phyloP scores from a whole-genome alignment of 1,139 yeast genomes.

The Scheffersomyces stambukii region DNA sequence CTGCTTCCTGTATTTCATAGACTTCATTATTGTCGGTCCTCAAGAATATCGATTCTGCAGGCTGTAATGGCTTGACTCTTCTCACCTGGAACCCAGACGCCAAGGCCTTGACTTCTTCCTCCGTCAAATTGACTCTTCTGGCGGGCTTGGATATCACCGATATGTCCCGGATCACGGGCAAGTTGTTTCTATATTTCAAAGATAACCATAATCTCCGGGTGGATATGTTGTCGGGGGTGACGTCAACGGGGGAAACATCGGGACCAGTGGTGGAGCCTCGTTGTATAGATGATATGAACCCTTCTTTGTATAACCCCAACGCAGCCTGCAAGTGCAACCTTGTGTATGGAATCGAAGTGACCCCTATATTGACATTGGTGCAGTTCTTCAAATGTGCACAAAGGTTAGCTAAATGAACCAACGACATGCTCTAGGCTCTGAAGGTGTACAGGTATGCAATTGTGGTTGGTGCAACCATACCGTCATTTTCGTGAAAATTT shows the following conservation, averaged over 20 bases:
- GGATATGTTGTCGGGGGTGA: constrained; percentile 83
- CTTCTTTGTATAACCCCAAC: constrained; percentile 82
- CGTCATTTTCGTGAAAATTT: too few species aligned
- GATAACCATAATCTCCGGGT: constrained; percentile 91
- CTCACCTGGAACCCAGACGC: constrained; percentile 76
- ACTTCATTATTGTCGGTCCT: constrained; percentile 36
- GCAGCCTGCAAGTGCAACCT: constrained; percentile 81
- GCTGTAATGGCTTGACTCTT: constrained; percentile 74
- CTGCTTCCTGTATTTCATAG: constrained; percentile 80
- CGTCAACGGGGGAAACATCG: constrained; percentile 67
- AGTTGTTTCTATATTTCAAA: constrained; percentile 77
- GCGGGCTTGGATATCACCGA: constrained; percentile 83
- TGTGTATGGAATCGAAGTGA: constrained; percentile 82
- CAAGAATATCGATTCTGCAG: constrained; percentile 84
- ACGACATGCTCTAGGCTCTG: constrained; percentile 80
- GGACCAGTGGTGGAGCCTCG: constrained; percentile 92
- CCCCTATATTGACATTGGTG: constrained; percentile 65
- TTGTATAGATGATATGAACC: constrained; percentile 79
- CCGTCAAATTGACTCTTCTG: constrained; percentile 60
- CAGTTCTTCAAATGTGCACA: constrained; percentile 92
- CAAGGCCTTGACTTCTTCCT: constrained; percentile 64
- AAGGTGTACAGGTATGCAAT: too few species aligned
- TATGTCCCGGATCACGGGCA: constrained; percentile 71
- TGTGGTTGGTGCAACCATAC: too few species aligned
- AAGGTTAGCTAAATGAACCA: constrained; percentile 76